phyloP scores from a whole-genome alignment of 371 early-diverging fungal genomes.

The Globomyces sp. region DNA sequence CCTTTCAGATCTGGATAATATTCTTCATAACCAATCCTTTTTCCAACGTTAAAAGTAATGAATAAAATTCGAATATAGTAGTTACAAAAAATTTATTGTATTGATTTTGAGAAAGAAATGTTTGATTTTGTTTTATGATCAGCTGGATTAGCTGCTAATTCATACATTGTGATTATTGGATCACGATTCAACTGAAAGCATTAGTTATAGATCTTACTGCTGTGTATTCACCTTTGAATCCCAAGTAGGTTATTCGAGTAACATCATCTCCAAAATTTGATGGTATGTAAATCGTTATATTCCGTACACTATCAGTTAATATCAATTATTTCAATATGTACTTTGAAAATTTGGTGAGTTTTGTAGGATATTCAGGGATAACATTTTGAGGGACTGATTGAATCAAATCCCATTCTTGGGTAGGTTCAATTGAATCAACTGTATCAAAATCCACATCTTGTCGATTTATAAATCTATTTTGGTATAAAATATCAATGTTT shows the following conservation, averaged over 20 bases:
- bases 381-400: conserved; percentile 14
- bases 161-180: conserved; percentile 83
- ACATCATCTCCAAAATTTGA: conserved; percentile 69
- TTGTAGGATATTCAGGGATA: conserved; percentile 47
- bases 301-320: conserved; percentile 50
- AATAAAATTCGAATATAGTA: too few species aligned
- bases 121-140: conserved; percentile 65
- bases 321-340: too few species aligned
- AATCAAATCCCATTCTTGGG: conserved; percentile 81
- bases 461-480: conserved; percentile 74
- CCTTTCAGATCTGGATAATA: too few species aligned
- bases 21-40: too few species aligned
- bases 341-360: conserved; percentile 76
- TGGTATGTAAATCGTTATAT: conserved; percentile 79
- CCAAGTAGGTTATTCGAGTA: conserved; percentile 73
- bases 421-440: conserved; percentile 60
- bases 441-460: conserved; percentile 90
- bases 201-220: conserved; percentile 45
- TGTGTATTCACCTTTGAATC: conserved; percentile 90
- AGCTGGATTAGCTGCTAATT: conserved; percentile 76
- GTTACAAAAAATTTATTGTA: background rate
- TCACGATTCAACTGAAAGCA: conserved; percentile 56
- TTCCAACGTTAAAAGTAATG: too few species aligned
- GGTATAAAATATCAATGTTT: background rate
- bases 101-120: background rate